Evolutionary conservation across 257 asterid species (phyloP).

Genomic region (Phtheirospermum japonicum): DNA sequence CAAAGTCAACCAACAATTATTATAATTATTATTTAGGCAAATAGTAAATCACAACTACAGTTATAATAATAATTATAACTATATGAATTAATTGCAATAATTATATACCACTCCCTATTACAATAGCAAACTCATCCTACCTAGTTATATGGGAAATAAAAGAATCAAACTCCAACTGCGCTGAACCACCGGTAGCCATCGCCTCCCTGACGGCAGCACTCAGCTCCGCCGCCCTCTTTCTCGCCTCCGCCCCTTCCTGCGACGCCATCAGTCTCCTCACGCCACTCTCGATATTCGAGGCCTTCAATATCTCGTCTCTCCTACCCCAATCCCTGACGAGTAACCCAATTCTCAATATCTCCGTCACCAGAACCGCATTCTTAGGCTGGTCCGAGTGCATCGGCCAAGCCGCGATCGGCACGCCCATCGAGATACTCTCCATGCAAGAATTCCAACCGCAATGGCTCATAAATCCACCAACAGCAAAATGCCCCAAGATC

Average conservation of each 20-base stretch:
- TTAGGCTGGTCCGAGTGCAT: constrained; percentile 46
- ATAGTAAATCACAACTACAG: too few species aligned
- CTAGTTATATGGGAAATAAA: constrained; percentile 35
- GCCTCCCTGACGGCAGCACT: constrained; percentile 24
- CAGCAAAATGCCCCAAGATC: constrained; percentile 34
- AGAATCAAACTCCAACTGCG: constrained; percentile 30
- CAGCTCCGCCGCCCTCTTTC: constrained; percentile 32
- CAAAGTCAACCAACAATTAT: too few species aligned
- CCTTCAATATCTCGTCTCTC: constrained; percentile 25
- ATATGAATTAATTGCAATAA: too few species aligned
- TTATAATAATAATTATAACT: too few species aligned
- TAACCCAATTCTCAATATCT: constrained; percentile 26
- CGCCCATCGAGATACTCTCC: constrained; percentile 39
- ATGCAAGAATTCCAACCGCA: constrained; percentile 47
- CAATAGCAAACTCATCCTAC: not conserved
- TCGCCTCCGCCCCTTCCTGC: constrained; percentile 31
- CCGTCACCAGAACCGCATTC: constrained; percentile 25
- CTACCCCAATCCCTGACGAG: constrained; percentile 33
- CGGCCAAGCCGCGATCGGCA: constrained; percentile 46
- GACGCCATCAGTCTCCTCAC: constrained; percentile 36
- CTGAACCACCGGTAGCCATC: constrained; percentile 30
- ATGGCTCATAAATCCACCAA: constrained; percentile 42
- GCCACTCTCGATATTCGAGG: constrained; percentile 9
- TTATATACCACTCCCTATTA: too few species aligned
- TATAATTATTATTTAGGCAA: too few species aligned